phyloP scores from a whole-genome alignment of 768 basidiomycete genomes.

The Tulasnella sp. region DNA sequence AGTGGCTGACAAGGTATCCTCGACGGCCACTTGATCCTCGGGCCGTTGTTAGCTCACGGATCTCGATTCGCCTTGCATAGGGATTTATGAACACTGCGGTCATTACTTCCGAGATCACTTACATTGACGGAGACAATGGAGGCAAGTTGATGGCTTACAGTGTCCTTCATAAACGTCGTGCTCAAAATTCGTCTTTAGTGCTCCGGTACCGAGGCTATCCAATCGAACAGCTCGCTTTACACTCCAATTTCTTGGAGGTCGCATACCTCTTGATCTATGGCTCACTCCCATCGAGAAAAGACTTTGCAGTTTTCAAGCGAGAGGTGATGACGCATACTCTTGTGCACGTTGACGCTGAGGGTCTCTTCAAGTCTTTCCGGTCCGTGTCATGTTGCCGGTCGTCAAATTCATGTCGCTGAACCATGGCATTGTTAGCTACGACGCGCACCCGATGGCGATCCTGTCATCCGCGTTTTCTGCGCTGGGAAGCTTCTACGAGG shows the following conservation, averaged over 20 bases:
- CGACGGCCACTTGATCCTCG: background rate
- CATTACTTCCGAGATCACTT: conserved; percentile 58
- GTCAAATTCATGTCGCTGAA: background rate
- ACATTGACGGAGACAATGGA: conserved; percentile 86
- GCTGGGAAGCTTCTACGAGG: conserved; percentile 79
- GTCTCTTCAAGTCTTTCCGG: conserved; percentile 68
- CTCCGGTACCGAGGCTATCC: conserved; percentile 68
- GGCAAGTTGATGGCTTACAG: conserved; percentile 40
- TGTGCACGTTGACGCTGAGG: conserved; percentile 63
- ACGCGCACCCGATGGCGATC: conserved; percentile 91
- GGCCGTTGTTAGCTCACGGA: background rate
- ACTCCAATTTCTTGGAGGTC: conserved; percentile 75
- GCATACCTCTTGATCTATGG: conserved; percentile 90
- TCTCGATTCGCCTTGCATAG: conserved; percentile 13
- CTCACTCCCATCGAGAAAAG: conserved; percentile 59
- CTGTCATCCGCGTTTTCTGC: conserved; percentile 84
- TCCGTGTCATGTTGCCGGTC: conserved; percentile 34
- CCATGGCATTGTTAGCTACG: conserved; percentile 52
- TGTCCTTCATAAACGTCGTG: background rate
- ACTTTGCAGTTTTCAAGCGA: conserved; percentile 60
- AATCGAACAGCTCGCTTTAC: conserved; percentile 81
- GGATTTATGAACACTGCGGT: conserved; percentile 39
- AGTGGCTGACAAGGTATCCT: conserved; percentile 61
- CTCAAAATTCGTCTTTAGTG: conserved; percentile 23
- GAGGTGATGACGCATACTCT: conserved; percentile 78